Base-by-base conservation (phyloP, 805 yeast species). In the Candida tibetensis region DNA sequence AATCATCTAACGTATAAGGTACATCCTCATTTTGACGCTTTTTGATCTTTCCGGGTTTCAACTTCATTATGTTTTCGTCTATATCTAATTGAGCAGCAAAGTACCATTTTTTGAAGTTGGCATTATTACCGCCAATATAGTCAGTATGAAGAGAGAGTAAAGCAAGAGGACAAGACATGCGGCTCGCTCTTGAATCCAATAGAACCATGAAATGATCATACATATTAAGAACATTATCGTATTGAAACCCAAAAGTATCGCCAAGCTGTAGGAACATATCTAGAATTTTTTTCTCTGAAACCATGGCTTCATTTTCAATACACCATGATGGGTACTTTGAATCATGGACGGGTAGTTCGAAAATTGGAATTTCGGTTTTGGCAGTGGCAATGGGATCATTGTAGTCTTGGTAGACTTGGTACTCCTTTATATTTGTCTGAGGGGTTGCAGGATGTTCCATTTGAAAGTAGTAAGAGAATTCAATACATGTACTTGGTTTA, bases 31-130 rank as follows among this genome's bases (percentile, higher is more conserved):
- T 53, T 42, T 34, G 58, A 63, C 38, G 57, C 58, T 30, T 58
- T 53, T 34, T 66, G 52, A 37, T 64, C 13, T 25, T 17, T 5
- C 17, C 10, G 21, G 21, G 5, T 25, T 22, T 30, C 17, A 9
- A 33, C 38, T 40, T 41, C 39, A 69, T 42, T 30, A 78, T 63
- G 37, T 76, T 82, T 38, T 78, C 84, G 61, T 89, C 96, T 33
- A 83, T 61, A 47, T 82, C 89, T 26, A 84, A 65, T 60, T 82
- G 87, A 6, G 95, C 87, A 31, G 95, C 87, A 62, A 90, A 85
- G 58, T 81, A 88, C 98, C 98, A 91, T 60, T 85, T 88, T 53
- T 82, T 77, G 62, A 82, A 91, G 62, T 91, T 91, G 3, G 97
- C 77, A 42, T 81, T 70, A 34, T 81, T 86, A 13, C 98, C 97